Percentiles rank a stretch among this genome's conserved stretches.
Evolutionary conservation across 371 early-diverging fungal species (phyloP).

Genomic region (Gilbertella persicaria): DNA sequence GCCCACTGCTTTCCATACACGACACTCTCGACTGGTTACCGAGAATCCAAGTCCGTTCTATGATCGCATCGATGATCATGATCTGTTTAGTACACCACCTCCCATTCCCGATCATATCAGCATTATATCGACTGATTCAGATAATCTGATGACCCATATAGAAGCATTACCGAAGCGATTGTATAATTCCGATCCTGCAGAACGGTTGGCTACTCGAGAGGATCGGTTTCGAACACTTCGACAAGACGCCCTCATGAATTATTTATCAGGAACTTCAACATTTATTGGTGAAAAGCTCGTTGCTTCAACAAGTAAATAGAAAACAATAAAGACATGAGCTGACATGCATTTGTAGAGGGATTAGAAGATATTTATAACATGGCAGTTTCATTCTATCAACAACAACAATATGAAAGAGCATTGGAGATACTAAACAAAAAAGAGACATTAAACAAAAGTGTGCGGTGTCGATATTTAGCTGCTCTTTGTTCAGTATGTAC

Average conservation of each 20-base stretch:
- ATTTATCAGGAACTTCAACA: conserved; percentile 55
- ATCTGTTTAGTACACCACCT: background rate
- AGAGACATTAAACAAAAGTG: conserved; percentile 50
- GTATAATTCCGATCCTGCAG: conserved; percentile 1
- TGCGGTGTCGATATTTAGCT: conserved; percentile 63
- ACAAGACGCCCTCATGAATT: conserved; percentile 53
- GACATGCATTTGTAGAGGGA: conserved; percentile 44
- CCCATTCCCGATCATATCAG: conserved; percentile 5
- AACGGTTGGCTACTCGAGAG: conserved; percentile 3
- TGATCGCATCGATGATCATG: conserved; percentile 8
- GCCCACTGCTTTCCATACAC: conserved; percentile 3
- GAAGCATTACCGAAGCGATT: background rate
- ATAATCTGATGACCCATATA: background rate
- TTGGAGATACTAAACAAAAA: conserved; percentile 54
- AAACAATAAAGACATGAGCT: background rate
- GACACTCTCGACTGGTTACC: background rate
- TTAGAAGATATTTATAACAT: conserved; percentile 61
- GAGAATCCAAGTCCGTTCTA: conserved; percentile 8
- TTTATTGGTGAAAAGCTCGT: conserved; percentile 68
- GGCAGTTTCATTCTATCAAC: conserved; percentile 59
- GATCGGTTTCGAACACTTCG: conserved; percentile 54
- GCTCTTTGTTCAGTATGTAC: conserved; percentile 62
- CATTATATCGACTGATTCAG: conserved; percentile 6
- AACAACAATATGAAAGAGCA: conserved; percentile 63
- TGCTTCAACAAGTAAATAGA: conserved; percentile 48